phyloP scores from a whole-genome alignment of 495 filamentous ascomycete genomes.

The Penicillium macrosclerotiorum region DNA sequence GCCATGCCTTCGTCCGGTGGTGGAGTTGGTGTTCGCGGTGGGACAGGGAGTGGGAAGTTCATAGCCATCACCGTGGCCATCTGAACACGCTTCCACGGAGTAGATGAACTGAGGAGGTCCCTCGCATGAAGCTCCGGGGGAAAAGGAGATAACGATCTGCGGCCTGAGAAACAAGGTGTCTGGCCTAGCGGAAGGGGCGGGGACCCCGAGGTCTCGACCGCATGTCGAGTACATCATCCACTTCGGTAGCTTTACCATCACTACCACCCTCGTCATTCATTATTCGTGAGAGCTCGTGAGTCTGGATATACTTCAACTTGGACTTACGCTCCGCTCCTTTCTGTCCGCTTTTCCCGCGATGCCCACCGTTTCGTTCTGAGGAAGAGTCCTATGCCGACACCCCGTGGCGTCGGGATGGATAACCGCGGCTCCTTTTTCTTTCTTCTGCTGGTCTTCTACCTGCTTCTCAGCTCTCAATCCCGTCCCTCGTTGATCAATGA shows the following conservation, averaged over 20 bases:
- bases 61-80: slow-evolving; percentile 49
- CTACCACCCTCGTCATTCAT: slow-evolving; percentile 31
- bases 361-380: slow-evolving; percentile 23
- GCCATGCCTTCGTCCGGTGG: slow-evolving; percentile 54
- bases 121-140: slow-evolving; percentile 55
- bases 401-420: slow-evolving; percentile 44
- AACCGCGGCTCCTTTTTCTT: slow-evolving; percentile 50
- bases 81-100: slow-evolving; percentile 4
- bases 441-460: slow-evolving; percentile 48
- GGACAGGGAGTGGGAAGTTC: slow-evolving; percentile 58
- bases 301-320: not conserved
- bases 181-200: slow-evolving; percentile 17
- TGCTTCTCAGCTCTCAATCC: slow-evolving; percentile 46
- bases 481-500: slow-evolving; percentile 46
- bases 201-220: slow-evolving; percentile 19
- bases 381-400: slow-evolving; percentile 32
- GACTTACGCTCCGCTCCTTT: not conserved
- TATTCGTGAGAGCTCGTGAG: slow-evolving; percentile 5
- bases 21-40: slow-evolving; percentile 68
- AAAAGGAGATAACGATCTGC: slow-evolving; percentile 16
- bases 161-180: slow-evolving; percentile 11
- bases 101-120: slow-evolving; percentile 50
- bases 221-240: slow-evolving; percentile 42
- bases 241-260: slow-evolving; percentile 14
- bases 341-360: slow-evolving; percentile 21